These are phyloP conservation scores for Neopestalotiopsis sp. DNA, from an alignment of 2,329 filamentous ascomycete genomes.

Conservation along the genomic window DNA sequence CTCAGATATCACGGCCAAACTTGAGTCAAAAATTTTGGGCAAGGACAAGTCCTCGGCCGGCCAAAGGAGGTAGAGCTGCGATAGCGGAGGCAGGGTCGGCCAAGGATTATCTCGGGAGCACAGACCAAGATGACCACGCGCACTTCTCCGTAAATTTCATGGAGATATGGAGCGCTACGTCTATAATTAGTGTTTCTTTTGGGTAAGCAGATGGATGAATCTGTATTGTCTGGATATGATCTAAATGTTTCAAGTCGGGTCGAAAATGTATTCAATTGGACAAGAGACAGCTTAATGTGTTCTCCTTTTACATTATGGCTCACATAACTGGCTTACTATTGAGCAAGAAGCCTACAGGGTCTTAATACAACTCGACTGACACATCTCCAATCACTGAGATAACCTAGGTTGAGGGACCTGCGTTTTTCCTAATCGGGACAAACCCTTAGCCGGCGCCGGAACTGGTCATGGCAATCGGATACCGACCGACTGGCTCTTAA, in stretches of 20 bases:
- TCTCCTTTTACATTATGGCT: too few species aligned
- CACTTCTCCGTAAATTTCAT: not conserved
- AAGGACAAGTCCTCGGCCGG: conserved; percentile 8
- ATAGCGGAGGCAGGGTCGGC: conserved; percentile 16
- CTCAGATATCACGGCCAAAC: conserved; percentile 26
- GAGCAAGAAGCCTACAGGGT: too few species aligned
- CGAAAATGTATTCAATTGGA: too few species aligned
- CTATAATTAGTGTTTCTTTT: not conserved
- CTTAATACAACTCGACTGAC: too few species aligned
- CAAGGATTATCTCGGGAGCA: not conserved
- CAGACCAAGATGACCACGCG: not conserved
- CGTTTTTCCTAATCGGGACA: not conserved
- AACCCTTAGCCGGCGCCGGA: not conserved
- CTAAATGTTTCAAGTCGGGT: too few species aligned
- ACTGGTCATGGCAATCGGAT: not conserved
- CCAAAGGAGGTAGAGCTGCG: conserved; percentile 13
- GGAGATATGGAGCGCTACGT: not conserved
- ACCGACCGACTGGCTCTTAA: too few species aligned
- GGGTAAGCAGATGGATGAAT: not conserved
- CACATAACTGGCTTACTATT: too few species aligned
- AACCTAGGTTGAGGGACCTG: not conserved
- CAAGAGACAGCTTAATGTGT: too few species aligned
- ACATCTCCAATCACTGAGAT: too few species aligned
- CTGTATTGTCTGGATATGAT: too few species aligned
- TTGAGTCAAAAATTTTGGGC: conserved; percentile 22